Evolutionary conservation across 2,329 filamentous ascomycete genomes (phyloP).

Genomic region (Grosmannia huntii): DNA sequence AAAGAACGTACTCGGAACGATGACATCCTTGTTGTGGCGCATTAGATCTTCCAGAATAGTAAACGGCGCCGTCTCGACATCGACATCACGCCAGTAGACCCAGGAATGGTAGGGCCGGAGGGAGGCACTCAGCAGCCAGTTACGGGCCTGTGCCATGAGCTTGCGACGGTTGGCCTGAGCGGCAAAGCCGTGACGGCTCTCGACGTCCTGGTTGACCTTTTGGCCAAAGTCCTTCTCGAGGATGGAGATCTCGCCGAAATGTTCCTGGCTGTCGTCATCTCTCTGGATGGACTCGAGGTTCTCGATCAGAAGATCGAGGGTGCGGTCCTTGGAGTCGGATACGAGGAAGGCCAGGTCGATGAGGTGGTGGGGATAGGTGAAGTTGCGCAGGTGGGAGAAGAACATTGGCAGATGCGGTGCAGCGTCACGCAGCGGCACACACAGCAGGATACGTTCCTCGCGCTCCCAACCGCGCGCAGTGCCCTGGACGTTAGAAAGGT

Average conservation of each 20-base stretch:
- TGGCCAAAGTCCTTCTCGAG: slow-evolving; percentile 99
- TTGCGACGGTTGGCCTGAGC: slow-evolving; percentile 89
- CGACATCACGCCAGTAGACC: slow-evolving; percentile 99
- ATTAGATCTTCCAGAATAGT: slow-evolving; percentile 96
- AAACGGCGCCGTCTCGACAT: slow-evolving; percentile 93
- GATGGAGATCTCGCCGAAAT: slow-evolving; percentile 92
- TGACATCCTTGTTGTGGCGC: slow-evolving; percentile 97
- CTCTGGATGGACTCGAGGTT: slow-evolving; percentile 70
- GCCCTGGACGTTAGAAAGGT: slow-evolving; percentile 81
- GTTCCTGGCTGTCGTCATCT: slow-evolving; percentile 63
- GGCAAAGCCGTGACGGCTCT: slow-evolving; percentile 93
- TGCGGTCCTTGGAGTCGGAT: slow-evolving; percentile 92
- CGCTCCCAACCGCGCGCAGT: slow-evolving; percentile 90
- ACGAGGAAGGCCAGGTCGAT: slow-evolving; percentile 95
- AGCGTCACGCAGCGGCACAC: slow-evolving; percentile 87
- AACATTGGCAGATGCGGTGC: slow-evolving; percentile 92
- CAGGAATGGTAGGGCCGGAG: slow-evolving; percentile 91
- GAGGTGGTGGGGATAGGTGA: slow-evolving; percentile 93
- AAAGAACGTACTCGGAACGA: slow-evolving; percentile 77
- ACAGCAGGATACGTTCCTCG: slow-evolving; percentile 88
- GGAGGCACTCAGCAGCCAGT: slow-evolving; percentile 91
- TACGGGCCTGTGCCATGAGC: slow-evolving; percentile 93
- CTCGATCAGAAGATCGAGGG: slow-evolving; percentile 60
- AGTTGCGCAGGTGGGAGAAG: slow-evolving; percentile 91
- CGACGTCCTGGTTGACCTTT: slow-evolving; percentile 93